Evolutionary conservation across 2,329 filamentous ascomycete species (phyloP).

Genomic region (Cladophialophora exuberans): DNA sequence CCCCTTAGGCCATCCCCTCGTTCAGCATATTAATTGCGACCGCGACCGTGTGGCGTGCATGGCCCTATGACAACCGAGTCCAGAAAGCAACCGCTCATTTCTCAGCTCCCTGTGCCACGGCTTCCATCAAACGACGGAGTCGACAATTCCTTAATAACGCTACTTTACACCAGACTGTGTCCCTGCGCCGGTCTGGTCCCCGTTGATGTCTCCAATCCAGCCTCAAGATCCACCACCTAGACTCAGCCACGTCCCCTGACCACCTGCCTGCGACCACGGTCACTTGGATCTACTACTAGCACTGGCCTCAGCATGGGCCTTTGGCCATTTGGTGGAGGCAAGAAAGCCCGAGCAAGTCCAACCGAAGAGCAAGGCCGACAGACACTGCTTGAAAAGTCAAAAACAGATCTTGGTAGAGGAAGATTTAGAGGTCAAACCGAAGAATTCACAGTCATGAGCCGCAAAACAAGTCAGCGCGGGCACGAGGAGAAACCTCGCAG

Average conservation of each 20-base stretch:
- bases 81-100: conserved; percentile 12
- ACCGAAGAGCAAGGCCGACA: conserved; percentile 19
- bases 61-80: conserved; percentile 14
- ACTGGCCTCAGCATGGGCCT: conserved; percentile 33
- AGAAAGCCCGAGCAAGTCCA: conserved; percentile 27
- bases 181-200: conserved; percentile 9
- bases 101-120: background rate
- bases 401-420: conserved; percentile 1
- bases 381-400: conserved; percentile 22
- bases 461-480: conserved; percentile 9
- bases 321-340: conserved; percentile 34
- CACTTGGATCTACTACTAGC: conserved; percentile 2
- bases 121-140: background rate
- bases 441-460: conserved; percentile 24
- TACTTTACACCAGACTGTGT: background rate
- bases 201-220: conserved; percentile 30
- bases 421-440: conserved; percentile 8
- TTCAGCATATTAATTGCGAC: conserved; percentile 9
- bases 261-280: conserved; percentile 1
- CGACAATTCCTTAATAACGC: background rate
- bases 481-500: conserved; percentile 25
- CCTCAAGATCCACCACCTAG: conserved; percentile 20
- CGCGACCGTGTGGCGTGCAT: conserved; percentile 17
- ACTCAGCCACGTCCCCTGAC: conserved; percentile 22
- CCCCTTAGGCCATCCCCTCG: conserved; percentile 6